Evolutionary conservation across 2,329 filamentous ascomycete species (phyloP), one percentile per base, ranked within the genome.

Genomic region (Penicillium sp.): DNA sequence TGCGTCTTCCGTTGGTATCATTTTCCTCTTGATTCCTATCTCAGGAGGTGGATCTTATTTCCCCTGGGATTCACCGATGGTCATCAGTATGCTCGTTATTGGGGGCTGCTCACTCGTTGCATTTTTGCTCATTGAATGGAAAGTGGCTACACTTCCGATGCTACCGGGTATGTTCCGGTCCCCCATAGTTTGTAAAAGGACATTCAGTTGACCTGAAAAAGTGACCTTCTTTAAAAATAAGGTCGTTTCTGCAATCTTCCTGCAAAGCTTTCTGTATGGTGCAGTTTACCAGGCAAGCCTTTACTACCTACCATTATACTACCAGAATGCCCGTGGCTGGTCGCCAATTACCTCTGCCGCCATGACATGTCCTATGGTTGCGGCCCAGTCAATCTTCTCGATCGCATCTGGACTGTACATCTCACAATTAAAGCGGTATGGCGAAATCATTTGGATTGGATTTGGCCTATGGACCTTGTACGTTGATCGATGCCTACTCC

Each of bases 241-340:
- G 17, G 77, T 83, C 7, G 75, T 88, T 8, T 73, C 75, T 22
- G 75, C 82, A 8, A 78, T 88, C 57, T 72, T 88, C 45, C 38
- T 78, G 4, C 83, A 88, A 63, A 83, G 80, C 64, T 81, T 88
- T 59, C 70, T 88, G 22, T 78, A 86, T 22, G 84, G 86, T 5
- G 74, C 81, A 14, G 80, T 81, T 1, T 87, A 85, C 61, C 85
- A 86, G 61, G 75, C 79, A 2, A 80, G 80, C 54, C 70, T 87
- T 1, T 87, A 86, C 68, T 87, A 83, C 61, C 67, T 87, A 5
- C 84, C 84, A 1, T 72, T 87, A 0, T 88, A 84, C 67, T 82
- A 84, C 42, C 83, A 87, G 60, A 86, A 85, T 54, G 82, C 79
- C 3, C 75, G 78, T 25, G 71, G 73, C 28, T 74, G 73, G 64